Base-by-base conservation (phyloP, 1,139 yeast species). In the Debaryomycetaceae sp. region DNA sequence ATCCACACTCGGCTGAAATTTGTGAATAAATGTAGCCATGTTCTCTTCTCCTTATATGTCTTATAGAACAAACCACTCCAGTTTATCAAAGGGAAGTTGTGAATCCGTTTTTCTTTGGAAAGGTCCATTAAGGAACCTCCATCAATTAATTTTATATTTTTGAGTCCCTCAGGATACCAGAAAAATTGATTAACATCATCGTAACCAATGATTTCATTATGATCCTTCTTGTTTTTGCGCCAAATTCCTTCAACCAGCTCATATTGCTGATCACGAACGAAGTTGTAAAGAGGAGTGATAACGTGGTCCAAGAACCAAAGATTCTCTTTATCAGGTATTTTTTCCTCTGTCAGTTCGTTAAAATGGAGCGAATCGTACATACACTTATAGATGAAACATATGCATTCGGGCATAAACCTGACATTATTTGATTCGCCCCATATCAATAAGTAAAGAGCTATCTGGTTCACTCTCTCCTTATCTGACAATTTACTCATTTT, bases 121-220 rank as follows among this genome's bases (percentile, higher is more conserved):
- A 74, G 47, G 37, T 71, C 76, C 33, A 79, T 65, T 6, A 85
- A 55, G 35, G 66, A 56, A 16, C 60, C 56, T 1, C 73, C 75
- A 35, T 76, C 70, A 3, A 52, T 47, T 7, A 81, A 53, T 11
- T 53, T 59, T 9, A 88, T 63, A 35, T 73, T 65, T 37, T 70
- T 65, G 9, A 88, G 59, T 0, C 88, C 87, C 41, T 78, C 74
- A 0, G 78, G 74, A 48, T 81, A 81, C 96, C 96, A 88, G 55
- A 88, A 88, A 17, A 84, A 68, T 55, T 85, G 96, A 57, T 88
- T 88, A 38, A 87, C 71, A 56, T 88, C 96, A 58, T 88, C 96
- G 54, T 88, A 88, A 0, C 96, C 96, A 45, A 88, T 81, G 2
- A 81, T 75, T 31, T 73, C 66, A 43, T 75, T 67, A 54, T 88